These are phyloP conservation scores for Yamadazyma oceani DNA, from an alignment of 1,139 yeast species.

Conservation along the genomic window DNA sequence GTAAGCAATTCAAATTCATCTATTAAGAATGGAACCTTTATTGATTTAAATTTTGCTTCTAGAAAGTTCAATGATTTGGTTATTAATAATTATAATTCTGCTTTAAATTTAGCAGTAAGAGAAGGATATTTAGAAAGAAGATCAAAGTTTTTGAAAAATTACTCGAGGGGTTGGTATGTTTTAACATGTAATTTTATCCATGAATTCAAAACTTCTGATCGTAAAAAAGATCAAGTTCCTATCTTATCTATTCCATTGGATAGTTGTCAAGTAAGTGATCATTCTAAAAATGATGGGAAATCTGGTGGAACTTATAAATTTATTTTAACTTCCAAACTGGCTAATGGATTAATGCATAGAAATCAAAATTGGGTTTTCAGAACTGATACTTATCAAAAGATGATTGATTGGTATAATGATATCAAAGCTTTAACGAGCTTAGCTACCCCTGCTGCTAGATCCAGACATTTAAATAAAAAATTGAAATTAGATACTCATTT, in stretches of 20 bases:
- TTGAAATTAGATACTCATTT: constrained; percentile 17
- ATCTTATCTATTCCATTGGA: constrained; percentile 81
- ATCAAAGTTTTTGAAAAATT: constrained; percentile 86
- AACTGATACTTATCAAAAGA: constrained; percentile 71
- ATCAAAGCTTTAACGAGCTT: constrained; percentile 63
- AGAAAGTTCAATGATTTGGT: constrained; percentile 62
- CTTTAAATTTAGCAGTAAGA: constrained; percentile 68
- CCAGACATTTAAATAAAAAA: constrained; percentile 23
- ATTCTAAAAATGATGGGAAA: constrained; percentile 68
- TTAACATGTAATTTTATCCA: constrained; percentile 85
- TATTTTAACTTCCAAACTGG: constrained; percentile 69
- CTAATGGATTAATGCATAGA: constrained; percentile 65
- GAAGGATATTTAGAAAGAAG: constrained; percentile 86
- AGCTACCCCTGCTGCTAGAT: constrained; percentile 55
- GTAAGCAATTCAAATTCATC: constrained; percentile 27
- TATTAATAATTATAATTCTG: constrained; percentile 69
- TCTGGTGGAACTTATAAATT: constrained; percentile 69
- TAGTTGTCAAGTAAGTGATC: constrained; percentile 81
- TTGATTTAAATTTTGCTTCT: constrained; percentile 70
- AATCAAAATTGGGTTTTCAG: constrained; percentile 94
- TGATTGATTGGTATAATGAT: constrained; percentile 85
- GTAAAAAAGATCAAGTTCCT: constrained; percentile 83
- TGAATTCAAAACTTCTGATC: constrained; percentile 83
- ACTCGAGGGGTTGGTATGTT: constrained; percentile 88
- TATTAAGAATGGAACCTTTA: constrained; percentile 55